A percentile compares a stretch with the other conserved stretches of the same genome.
Conservation (phyloP, 192 early-diverging fungal genomes). For the Helicostylum pulchrum region DNA sequence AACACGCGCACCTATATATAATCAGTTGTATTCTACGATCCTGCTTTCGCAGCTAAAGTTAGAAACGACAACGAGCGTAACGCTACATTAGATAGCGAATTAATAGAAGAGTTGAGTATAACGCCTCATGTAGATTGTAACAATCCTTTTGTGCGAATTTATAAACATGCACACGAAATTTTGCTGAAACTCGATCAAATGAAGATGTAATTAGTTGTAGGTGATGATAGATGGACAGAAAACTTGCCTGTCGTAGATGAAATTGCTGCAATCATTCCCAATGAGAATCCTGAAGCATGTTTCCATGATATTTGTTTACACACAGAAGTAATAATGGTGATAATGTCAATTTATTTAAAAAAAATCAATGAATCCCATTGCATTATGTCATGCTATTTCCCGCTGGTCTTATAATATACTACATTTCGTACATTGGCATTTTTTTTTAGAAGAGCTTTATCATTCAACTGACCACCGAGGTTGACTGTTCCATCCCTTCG, state of each 20-base stretch:
- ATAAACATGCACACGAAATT: neutral
- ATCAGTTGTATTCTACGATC: neutral
- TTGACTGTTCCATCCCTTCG: no score
- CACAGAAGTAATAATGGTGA: neutral
- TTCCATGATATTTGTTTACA: neutral
- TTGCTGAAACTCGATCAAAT: neutral
- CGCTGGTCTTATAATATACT: no score
- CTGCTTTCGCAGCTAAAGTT: neutral
- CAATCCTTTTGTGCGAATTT: neutral
- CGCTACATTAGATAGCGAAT: neutral
- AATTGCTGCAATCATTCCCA: neutral
- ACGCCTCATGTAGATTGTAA: neutral
- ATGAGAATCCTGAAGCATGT: neutral
- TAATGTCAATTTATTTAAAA: neutral
- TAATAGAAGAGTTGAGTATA: neutral
- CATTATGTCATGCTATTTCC: neutral
- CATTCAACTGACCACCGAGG: no score
- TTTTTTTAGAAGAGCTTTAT: no score
- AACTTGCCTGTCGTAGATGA: neutral
- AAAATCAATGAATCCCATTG: neutral
- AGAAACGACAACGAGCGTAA: neutral
- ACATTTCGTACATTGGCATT: no score
- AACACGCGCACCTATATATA: neutral
- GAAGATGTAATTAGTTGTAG: neutral
- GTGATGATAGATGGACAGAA: neutral